Base-by-base conservation (phyloP, 2,329 filamentous ascomycete genomes). In the Anisogramma anomala region DNA sequence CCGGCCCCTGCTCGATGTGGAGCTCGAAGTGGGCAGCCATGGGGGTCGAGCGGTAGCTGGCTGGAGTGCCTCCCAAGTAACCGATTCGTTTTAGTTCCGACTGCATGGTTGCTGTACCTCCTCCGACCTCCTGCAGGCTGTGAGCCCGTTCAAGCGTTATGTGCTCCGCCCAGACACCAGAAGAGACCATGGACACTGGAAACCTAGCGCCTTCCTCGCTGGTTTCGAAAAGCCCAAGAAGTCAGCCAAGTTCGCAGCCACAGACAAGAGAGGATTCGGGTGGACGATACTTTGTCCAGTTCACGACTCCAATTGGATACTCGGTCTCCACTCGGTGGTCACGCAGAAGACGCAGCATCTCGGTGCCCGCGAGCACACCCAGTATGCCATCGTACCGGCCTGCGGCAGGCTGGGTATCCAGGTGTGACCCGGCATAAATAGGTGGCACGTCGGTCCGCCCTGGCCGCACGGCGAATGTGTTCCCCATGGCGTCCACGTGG, bases 131-230 rank as follows among this genome's bases (percentile, higher is more conserved):
- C 31, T 66, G 67, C 5, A 83, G 64, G 27, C 62, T 66, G 58
- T 78, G 77, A 10, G 79, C 82, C 3, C 45, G 51, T 11, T 78
- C 68, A 3, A 84, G 60, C 0, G 79, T 61, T 7, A 84, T 79
- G 0, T 65, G 65, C n/a, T 69, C 81, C 0, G 82, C 75, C 83
- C 84, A 89, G 11, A 88, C 84, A 1, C 81, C 83, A 0, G 82
- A 86, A 0, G 78, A 67, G 19, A 82, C 64, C 76, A 85, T 87
- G 22, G 76, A 82, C 40, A 78, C 77, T 0, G 84, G 82, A 48
- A 89, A 89, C 0, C 84, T 72, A 1, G 84, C 84, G 3, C 84
- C 84, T 62, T 91, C 85, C 62, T 91, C 84, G 53, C 78, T 82
- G 19, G 43, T 13, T 7, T 3, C 9, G 19, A 4, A 8, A 3